Conservation (phyloP, 192 early-diverging fungal species). For the Allomyces macrogynus region DNA sequence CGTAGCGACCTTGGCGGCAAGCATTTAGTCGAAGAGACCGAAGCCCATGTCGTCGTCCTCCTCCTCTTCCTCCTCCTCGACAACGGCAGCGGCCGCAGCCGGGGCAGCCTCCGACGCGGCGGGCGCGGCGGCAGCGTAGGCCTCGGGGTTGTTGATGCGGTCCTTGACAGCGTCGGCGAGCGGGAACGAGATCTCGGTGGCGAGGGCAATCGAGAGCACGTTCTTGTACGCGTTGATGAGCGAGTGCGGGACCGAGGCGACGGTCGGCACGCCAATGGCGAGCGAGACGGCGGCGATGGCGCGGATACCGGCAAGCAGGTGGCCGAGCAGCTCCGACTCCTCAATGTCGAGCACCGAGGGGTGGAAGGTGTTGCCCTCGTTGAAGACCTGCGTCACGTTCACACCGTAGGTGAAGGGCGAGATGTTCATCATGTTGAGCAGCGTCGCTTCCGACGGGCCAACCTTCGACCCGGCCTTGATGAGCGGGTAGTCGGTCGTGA, state of each 20-base stretch:
- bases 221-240: constrained; percentile 97
- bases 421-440: constrained; percentile 99
- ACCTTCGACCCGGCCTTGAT: constrained; percentile 80
- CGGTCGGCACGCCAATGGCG: constrained; percentile 48
- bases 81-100: constrained; percentile 19
- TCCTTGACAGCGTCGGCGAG: constrained; percentile 71
- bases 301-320: constrained; percentile 47
- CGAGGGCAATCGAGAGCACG: constrained; percentile 70
- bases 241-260: constrained; percentile 84
- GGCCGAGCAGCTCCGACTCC: constrained; percentile 40
- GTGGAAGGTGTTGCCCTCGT: constrained; percentile 73
- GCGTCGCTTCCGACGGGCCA: constrained; percentile 92
- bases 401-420: constrained; percentile 99
- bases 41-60: constrained; percentile 81
- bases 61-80: constrained; percentile 55
- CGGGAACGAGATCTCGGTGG: constrained; percentile 76
- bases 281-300: constrained; percentile 67
- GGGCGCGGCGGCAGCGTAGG: constrained; percentile 64
- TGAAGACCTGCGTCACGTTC: constrained; percentile 78
- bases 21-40: constrained; percentile 64
- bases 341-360: constrained; percentile 78
- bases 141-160: constrained; percentile 76
- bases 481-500: constrained; percentile 82
- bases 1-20: not conserved
- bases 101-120: constrained; percentile 41